Evolutionary conservation across 2,329 filamentous ascomycete genomes (phyloP).

Genomic region (Colletotrichum sp.): DNA sequence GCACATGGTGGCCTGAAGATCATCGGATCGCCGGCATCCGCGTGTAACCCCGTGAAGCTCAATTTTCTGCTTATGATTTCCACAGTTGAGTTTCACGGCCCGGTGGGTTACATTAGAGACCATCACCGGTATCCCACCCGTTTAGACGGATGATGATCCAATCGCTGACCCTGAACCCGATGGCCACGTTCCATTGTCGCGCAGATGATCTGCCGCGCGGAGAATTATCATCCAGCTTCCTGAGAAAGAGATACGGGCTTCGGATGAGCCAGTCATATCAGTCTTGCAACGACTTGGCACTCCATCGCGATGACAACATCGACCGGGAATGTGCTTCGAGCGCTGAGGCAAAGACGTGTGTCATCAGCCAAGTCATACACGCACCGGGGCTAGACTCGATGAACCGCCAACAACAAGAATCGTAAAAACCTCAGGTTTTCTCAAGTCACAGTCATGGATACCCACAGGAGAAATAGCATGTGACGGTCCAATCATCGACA

Average conservation of each 20-base stretch:
- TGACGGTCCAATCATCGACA: background rate
- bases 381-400: background rate
- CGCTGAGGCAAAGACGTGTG: background rate
- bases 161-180: background rate
- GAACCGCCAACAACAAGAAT: background rate
- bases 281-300: background rate
- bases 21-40: background rate
- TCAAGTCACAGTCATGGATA: accelerated
- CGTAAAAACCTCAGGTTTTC: background rate
- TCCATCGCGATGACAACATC: background rate
- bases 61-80: background rate
- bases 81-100: background rate
- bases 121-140: background rate
- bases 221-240: background rate
- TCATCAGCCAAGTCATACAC: background rate
- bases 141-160: background rate
- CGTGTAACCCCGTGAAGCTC: background rate
- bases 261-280: background rate
- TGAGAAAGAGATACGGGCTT: background rate
- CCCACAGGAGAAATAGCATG: background rate
- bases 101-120: background rate
- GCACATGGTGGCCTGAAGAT: background rate
- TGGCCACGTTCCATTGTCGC: background rate
- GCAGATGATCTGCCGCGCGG: background rate
- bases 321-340: background rate